Evolutionary conservation across 129 eudicot genomes (phyloP).

Genomic region (Flaveria brownii): DNA sequence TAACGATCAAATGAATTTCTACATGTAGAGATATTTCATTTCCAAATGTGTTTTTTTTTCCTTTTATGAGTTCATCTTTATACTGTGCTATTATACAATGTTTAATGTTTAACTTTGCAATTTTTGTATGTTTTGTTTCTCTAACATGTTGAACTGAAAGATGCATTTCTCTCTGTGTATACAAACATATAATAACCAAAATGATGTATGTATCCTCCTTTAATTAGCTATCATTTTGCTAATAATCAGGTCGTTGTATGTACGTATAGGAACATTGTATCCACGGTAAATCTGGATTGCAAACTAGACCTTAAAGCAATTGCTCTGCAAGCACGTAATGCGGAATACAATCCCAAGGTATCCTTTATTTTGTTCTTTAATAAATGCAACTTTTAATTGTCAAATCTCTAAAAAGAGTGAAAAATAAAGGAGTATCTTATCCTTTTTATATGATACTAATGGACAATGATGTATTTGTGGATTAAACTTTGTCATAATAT

Average conservation of each 20-base stretch:
- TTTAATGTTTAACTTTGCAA: not conserved
- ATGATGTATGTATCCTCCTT: not conserved
- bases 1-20: not conserved
- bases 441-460: not conserved
- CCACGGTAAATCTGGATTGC: constrained; percentile 55
- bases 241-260: constrained; percentile 14
- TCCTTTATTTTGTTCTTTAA: not conserved
- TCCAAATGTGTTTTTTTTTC: not conserved
- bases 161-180: not conserved
- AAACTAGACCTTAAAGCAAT: constrained; percentile 53
- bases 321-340: constrained; percentile 55
- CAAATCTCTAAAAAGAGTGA: not conserved
- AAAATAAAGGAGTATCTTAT: constrained; percentile 2
- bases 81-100: not conserved
- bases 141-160: not conserved
- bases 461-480: not conserved
- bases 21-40: not conserved
- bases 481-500: not conserved
- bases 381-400: not conserved
- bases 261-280: constrained; percentile 48
- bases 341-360: constrained; percentile 49
- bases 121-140: constrained; percentile 12
- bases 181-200: constrained; percentile 4
- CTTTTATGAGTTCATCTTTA: not conserved
- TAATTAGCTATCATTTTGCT: constrained; percentile 25